phyloP scores from a whole-genome alignment of 2,329 filamentous ascomycete genomes.

The Xylaria sp. region DNA sequence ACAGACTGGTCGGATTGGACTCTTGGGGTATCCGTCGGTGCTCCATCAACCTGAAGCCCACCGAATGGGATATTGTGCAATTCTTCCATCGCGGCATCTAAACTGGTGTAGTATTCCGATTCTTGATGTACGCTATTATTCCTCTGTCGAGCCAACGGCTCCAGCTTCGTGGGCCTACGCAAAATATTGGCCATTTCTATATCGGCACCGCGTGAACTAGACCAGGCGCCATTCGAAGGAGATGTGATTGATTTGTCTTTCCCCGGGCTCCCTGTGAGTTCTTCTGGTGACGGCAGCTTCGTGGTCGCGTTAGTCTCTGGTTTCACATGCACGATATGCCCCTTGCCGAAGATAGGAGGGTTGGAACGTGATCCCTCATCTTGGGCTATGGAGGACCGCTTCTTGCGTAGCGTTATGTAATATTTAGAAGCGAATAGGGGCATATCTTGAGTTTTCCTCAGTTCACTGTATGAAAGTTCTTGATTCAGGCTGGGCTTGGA shows the following conservation, averaged over 20 bases:
- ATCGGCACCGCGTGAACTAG: conserved; percentile 10
- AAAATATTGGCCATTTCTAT: neutral
- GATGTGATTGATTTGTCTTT: conserved; percentile 2
- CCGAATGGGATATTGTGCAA: neutral
- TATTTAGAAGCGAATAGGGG: neutral
- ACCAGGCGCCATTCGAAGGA: conserved; percentile 19
- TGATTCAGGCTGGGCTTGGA: conserved; percentile 3
- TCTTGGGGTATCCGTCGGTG: neutral
- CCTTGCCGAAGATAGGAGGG: neutral
- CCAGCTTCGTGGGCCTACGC: neutral
- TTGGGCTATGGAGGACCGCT: neutral
- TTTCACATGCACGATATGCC: conserved; percentile 1
- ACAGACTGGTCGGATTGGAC: neutral
- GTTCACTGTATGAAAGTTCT: neutral
- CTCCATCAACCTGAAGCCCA: neutral
- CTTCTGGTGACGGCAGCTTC: conserved; percentile 5
- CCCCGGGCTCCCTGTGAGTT: neutral
- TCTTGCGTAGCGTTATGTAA: neutral
- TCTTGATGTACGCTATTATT: neutral
- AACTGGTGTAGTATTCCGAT: neutral
- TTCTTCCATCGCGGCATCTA: conserved; percentile 12
- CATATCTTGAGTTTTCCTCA: neutral
- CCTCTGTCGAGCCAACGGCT: neutral
- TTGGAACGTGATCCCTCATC: neutral
- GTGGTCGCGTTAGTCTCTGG: conserved; percentile 8